These are phyloP conservation scores for Diaporthe velutina DNA, from an alignment of 2,329 filamentous ascomycete genomes.

Conservation along the genomic window DNA sequence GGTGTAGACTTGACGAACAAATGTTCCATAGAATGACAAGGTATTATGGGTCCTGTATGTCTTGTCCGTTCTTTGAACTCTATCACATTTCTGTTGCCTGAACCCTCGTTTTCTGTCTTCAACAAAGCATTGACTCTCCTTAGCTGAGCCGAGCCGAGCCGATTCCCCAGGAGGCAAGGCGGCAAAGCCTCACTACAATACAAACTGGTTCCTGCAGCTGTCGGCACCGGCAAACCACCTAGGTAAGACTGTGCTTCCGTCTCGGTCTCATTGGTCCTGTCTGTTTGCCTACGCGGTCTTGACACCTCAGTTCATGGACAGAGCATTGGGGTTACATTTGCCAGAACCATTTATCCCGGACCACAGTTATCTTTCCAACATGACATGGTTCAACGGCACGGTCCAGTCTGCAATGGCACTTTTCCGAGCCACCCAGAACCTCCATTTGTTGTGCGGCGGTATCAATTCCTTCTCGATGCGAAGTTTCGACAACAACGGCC, in stretches of 20 bases:
- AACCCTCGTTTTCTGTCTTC: no score
- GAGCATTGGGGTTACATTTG: no score
- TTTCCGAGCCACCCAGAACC: no score
- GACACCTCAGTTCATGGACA: not conserved
- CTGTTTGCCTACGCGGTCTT: accelerated
- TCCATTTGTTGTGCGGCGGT: no score
- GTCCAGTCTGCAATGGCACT: no score
- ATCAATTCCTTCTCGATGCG: not conserved
- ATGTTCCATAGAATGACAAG: accelerated
- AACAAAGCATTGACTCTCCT: not conserved
- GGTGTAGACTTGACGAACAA: not conserved
- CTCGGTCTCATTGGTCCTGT: not conserved
- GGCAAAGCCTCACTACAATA: not conserved
- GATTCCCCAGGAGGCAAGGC: not conserved
- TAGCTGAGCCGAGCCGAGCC: no score
- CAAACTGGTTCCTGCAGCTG: no score
- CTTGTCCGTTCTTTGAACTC: not conserved
- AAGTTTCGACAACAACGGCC: not conserved
- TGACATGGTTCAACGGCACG: no score
- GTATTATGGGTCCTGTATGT: no score
- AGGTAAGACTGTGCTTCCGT: accelerated
- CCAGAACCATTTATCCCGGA: not conserved
- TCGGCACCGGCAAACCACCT: no score
- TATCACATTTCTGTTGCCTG: not conserved
- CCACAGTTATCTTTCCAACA: no score